Conservation (phyloP, 2,329 filamentous ascomycete species). For the Lachnellula occidentalis region DNA sequence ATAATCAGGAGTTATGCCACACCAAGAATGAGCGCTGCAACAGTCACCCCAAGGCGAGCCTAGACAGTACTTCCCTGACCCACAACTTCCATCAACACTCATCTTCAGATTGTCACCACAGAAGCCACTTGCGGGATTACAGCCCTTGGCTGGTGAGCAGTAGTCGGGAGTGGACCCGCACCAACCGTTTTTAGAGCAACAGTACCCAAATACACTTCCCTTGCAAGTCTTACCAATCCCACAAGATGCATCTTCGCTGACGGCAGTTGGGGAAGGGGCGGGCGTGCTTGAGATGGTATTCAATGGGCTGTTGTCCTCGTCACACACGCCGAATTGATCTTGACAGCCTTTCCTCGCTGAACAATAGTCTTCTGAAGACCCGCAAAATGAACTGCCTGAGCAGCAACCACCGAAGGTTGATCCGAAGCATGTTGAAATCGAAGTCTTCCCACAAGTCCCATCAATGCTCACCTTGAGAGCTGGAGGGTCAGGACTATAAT, state of each 20-base stretch:
- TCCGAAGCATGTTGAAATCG: conserved; percentile 4
- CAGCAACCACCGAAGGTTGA: conserved; percentile 14
- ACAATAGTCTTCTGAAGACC: conserved; percentile 8
- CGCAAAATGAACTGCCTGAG: conserved; percentile 11
- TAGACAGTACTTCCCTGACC: conserved; percentile 4
- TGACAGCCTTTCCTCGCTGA: conserved; percentile 14
- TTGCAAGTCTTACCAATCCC: conserved; percentile 3
- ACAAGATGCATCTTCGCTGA: conserved; percentile 1
- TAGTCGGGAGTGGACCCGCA: neutral
- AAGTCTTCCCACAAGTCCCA: conserved; percentile 8
- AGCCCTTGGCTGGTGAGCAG: neutral
- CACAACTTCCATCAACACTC: conserved; percentile 16
- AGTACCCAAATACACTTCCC: neutral
- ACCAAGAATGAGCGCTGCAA: conserved; percentile 16
- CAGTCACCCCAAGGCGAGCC: conserved; percentile 13
- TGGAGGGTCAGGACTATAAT: neutral
- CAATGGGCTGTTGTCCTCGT: neutral
- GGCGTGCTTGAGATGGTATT: neutral
- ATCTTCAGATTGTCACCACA: neutral
- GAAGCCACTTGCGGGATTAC: neutral
- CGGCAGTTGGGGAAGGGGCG: neutral
- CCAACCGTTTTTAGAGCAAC: conserved; percentile 3
- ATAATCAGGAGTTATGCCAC: conserved; percentile 12
- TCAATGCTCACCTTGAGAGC: conserved; percentile 3
- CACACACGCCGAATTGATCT: conserved; percentile 12